Percentiles rank a stretch among this genome's conserved stretches.
Conservation (phyloP, 352 stramenopile genomes). For the Peronospora destructor region DNA sequence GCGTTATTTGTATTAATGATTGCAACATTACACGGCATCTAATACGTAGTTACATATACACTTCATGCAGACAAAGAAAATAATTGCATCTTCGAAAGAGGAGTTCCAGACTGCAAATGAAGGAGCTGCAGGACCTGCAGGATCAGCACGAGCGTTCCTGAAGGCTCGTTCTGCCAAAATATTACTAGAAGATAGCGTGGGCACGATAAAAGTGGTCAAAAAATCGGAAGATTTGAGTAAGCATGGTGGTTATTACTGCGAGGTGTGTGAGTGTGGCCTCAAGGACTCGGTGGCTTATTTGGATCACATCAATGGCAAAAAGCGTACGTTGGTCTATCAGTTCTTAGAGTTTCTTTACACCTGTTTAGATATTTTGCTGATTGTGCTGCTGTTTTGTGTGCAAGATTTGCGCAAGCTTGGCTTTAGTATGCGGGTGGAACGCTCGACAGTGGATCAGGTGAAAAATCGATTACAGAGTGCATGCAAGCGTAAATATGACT, state of each 20-base stretch:
- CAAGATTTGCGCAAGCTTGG: slow-evolving; percentile 86
- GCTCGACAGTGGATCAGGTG: slow-evolving; percentile 77
- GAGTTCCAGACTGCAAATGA: slow-evolving; percentile 73
- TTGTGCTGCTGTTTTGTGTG: slow-evolving; percentile 5
- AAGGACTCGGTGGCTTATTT: slow-evolving; percentile 92
- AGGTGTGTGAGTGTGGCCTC: slow-evolving; percentile 87
- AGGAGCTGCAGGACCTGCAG: slow-evolving; percentile 47
- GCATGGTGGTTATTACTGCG: slow-evolving; percentile 86
- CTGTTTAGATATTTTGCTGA: not conserved
- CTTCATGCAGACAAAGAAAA: slow-evolving; percentile 42
- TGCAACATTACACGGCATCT: not conserved
- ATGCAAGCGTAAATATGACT: slow-evolving; percentile 80
- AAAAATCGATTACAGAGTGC: slow-evolving; percentile 80
- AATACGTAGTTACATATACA: not conserved
- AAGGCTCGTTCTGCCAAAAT: slow-evolving; percentile 73
- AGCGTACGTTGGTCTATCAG: slow-evolving; percentile 46
- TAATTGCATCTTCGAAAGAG: slow-evolving; percentile 61
- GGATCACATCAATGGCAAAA: slow-evolving; percentile 94
- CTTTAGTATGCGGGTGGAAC: slow-evolving; percentile 90
- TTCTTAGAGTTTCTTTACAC: not conserved
- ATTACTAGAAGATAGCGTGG: slow-evolving; percentile 75
- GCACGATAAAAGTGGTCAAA: slow-evolving; percentile 82
- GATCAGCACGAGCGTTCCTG: slow-evolving; percentile 68
- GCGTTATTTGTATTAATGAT: not conserved
- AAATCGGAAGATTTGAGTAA: slow-evolving; percentile 78